These are phyloP conservation scores for Nannizzia gypsea DNA, from an alignment of 2,329 filamentous ascomycete species.

Conservation along the genomic window DNA sequence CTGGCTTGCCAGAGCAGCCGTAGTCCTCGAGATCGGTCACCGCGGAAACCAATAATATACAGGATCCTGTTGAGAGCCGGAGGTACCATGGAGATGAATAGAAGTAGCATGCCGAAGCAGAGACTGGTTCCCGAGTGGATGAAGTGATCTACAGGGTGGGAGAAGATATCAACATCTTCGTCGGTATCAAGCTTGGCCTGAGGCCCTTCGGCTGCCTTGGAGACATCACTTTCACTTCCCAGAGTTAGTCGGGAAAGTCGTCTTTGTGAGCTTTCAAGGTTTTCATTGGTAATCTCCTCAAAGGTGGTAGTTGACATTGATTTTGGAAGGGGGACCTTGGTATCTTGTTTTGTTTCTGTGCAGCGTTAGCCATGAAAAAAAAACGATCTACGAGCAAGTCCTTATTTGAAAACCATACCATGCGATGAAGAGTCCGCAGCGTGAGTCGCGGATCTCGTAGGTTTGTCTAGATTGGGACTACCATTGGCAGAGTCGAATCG, in stretches of 20 bases:
- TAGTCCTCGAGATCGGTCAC: slow-evolving; percentile 72
- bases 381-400: background rate
- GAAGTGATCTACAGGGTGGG: slow-evolving; percentile 70
- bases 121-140: slow-evolving; percentile 80
- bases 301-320: background rate
- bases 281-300: background rate
- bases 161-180: slow-evolving; percentile 51
- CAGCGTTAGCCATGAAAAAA: background rate
- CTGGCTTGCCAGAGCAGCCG: slow-evolving; percentile 84
- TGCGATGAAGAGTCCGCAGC: background rate
- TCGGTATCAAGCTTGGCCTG: background rate
- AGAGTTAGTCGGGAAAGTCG: background rate
- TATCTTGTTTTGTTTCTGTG: background rate
- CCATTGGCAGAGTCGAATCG: background rate
- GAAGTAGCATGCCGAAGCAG: slow-evolving; percentile 74
- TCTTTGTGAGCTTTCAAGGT: background rate
- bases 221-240: background rate
- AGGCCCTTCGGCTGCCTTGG: background rate
- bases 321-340: background rate
- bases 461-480: background rate
- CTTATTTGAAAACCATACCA: background rate
- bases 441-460: background rate
- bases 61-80: slow-evolving; percentile 80
- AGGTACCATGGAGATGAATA: slow-evolving; percentile 86
- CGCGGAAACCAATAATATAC: slow-evolving; percentile 79